Percentiles rank a stretch among this genome's conserved stretches.
Conservation (phyloP, 495 filamentous ascomycete species). For the Tetracladium setigerum region DNA sequence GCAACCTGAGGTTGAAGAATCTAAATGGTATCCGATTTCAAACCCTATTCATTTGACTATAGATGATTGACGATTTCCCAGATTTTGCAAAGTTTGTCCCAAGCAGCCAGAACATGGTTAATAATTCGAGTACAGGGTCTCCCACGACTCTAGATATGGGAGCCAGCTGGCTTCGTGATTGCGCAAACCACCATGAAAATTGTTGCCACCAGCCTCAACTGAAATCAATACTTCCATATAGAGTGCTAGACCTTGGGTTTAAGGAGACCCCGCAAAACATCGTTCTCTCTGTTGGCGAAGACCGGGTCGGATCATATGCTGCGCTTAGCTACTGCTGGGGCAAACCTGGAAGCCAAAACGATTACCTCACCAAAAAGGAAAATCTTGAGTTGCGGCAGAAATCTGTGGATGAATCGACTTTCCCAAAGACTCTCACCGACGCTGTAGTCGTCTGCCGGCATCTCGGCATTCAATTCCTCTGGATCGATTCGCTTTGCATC, state of each 20-base stretch:
- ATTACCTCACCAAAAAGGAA: neutral
- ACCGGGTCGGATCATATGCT: conserved; percentile 9
- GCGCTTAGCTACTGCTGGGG: neutral
- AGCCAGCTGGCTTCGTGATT: conserved; percentile 6
- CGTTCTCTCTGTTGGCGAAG: conserved; percentile 7
- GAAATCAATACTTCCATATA: conserved; percentile 2
- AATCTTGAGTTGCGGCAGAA: neutral
- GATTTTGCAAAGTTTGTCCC: conserved; percentile 6
- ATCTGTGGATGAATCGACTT: neutral
- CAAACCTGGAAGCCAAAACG: neutral
- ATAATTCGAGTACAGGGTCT: conserved; percentile 5
- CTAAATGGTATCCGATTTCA: neutral
- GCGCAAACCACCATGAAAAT: conserved; percentile 6
- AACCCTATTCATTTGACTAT: neutral
- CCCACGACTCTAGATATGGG: conserved; percentile 3
- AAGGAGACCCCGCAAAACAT: neutral
- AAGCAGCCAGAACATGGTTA: neutral
- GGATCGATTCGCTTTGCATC: too few relatives aligned
- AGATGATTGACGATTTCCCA: neutral
- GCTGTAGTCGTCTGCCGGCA: conserved; percentile 1
- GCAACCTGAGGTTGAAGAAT: conserved; percentile 3
- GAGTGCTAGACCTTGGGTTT: conserved; percentile 3
- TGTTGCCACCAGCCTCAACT: neutral
- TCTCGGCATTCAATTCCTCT: conserved; percentile 17
- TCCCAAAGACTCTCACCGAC: conserved; percentile 2